These are phyloP conservation scores for Spergularia bocconei DNA, from an alignment of 148 eudicot species.

Conservation along the genomic window DNA sequence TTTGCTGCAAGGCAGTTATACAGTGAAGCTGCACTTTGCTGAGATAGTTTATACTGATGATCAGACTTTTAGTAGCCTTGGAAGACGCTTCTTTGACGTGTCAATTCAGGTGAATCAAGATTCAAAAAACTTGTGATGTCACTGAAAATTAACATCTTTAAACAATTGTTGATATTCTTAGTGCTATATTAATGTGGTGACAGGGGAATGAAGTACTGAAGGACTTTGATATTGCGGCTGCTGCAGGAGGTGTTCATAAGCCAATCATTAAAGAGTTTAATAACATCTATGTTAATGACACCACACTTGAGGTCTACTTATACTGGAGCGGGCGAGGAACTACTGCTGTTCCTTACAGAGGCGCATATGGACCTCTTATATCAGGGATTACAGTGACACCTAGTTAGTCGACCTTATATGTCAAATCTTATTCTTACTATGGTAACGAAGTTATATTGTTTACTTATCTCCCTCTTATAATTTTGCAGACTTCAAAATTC, in stretches of 20 bases:
- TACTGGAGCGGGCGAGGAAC: slow-evolving; percentile 93
- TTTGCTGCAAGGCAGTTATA: slow-evolving; percentile 57
- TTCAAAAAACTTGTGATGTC: not conserved
- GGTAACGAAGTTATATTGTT: not conserved
- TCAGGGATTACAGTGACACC: slow-evolving; percentile 88
- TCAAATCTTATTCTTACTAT: not conserved
- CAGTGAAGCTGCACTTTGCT: slow-evolving; percentile 71
- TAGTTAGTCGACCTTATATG: slow-evolving; percentile 42
- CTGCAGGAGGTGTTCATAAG: slow-evolving; percentile 64
- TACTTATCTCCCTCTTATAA: not conserved
- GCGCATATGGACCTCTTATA: slow-evolving; percentile 84
- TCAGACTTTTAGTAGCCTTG: slow-evolving; percentile 50
- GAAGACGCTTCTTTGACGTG: slow-evolving; percentile 69
- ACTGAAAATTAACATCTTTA: too few species aligned
- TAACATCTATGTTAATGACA: slow-evolving; percentile 48
- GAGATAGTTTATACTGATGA: slow-evolving; percentile 57
- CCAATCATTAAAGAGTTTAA: slow-evolving; percentile 35
- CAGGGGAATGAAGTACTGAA: slow-evolving; percentile 53
- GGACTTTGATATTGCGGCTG: slow-evolving; percentile 59
- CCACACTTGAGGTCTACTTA: slow-evolving; percentile 67
- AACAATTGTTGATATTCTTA: not conserved
- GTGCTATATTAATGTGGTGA: not conserved
- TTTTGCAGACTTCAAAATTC: slow-evolving; percentile 50
- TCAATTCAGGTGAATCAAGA: slow-evolving; percentile 58
- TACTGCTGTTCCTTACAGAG: slow-evolving; percentile 61